Evolutionary conservation across 2,329 filamentous ascomycete species (phyloP).

Genomic region (Hypoxylon sp.): DNA sequence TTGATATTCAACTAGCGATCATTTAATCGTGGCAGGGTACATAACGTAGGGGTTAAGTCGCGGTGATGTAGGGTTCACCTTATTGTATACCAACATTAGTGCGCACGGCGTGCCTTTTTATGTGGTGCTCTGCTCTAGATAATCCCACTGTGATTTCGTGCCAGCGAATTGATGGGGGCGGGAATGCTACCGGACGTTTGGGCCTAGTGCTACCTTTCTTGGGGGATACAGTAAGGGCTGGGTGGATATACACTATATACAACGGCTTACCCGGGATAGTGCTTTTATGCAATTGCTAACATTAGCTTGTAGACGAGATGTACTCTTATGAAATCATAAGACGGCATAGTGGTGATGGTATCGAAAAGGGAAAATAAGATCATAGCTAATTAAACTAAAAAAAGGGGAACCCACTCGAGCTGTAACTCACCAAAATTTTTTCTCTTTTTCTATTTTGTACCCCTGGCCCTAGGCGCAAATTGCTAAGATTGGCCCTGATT

Average conservation of each 20-base stretch:
- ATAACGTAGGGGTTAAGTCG: conserved; percentile 11
- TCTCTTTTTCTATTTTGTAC: conserved; percentile 36
- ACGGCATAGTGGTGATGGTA: conserved; percentile 21
- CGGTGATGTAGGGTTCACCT: conserved; percentile 30
- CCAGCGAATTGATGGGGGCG: conserved; percentile 12
- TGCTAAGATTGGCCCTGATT: conserved; percentile 46
- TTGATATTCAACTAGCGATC: conserved; percentile 20
- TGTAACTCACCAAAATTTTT: conserved; percentile 43
- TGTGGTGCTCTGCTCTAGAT: background rate
- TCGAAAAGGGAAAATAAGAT: conserved; percentile 46
- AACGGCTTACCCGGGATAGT: conserved; percentile 27
- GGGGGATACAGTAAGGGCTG: conserved; percentile 27
- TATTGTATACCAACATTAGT: conserved; percentile 32
- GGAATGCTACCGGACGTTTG: conserved; percentile 14
- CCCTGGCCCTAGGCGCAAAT: conserved; percentile 45
- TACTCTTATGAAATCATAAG: conserved; percentile 30
- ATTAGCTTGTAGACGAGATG: conserved; percentile 18
- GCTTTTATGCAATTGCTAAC: conserved; percentile 33
- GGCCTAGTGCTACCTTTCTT: conserved; percentile 14
- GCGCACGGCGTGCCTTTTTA: conserved; percentile 21
- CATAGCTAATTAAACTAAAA: conserved; percentile 45
- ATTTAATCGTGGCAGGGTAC: conserved; percentile 17
- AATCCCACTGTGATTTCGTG: conserved; percentile 18
- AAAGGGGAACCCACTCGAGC: conserved; percentile 41
- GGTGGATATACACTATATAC: conserved; percentile 31